Conservation (phyloP, 129 eudicot genomes). For the Helianthus annuus region HanXRQr2.0-SUNRISE NC_035449.2:9107805-9108304, state of each 20-base stretch:
- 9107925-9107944: neutral
- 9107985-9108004: neutral
- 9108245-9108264: slow-evolving; percentile 39
- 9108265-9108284: slow-evolving; percentile 26
- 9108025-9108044: neutral
- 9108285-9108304: slow-evolving; percentile 30
- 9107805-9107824: too few species aligned
- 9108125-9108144: slow-evolving; percentile 2
- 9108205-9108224: slow-evolving; percentile 28
- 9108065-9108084: slow-evolving; percentile 8
- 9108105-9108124: slow-evolving; percentile 1
- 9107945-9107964: slow-evolving; percentile 19
- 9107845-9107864: neutral
- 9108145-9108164: slow-evolving; percentile 20
- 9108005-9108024: neutral
- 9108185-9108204: slow-evolving; percentile 58
- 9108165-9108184: slow-evolving; percentile 40
- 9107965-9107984: neutral
- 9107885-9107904: neutral
- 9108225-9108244: slow-evolving; percentile 33
- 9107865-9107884: neutral
- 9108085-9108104: slow-evolving; percentile 14
- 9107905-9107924: slow-evolving; percentile 4
- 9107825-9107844: too few species aligned
- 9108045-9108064: slow-evolving; percentile 3